Evolutionary conservation across 306 rosid species (phyloP), one percentile per base, ranked within the genome.

Genomic region (Cucumis sativus): DNA sequence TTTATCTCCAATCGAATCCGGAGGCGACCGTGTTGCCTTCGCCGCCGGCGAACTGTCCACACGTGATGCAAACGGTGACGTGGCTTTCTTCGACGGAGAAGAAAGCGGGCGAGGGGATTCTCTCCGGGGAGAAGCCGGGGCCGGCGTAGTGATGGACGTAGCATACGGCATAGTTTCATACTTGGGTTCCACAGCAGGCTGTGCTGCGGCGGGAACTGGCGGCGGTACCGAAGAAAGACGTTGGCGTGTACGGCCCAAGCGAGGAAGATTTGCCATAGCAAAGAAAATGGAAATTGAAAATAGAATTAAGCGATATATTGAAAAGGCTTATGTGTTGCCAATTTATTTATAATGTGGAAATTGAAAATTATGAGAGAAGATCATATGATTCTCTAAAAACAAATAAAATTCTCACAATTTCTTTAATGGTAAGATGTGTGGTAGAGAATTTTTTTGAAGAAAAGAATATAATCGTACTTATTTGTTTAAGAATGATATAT

Each of bases 191-290:
- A 15, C 47, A 40, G 54, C 9, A 67, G 79, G 23, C 49, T 51
- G 70, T n/a, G 67, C 3, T 16, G 84, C 64, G 15, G 64, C 28
- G 28, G 4, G 30, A 40, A 25, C 33, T 13, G 86, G 83, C 33
- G 82, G 78, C 55, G 66, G 63, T 7, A 87, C 45, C 28, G 90
- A 73, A 37, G 85, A 66, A 37, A 85, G 81, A 39, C 91, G 92
- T 28, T 85, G 80, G 89, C 95, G 88, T 37, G 91, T 81, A 75
- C 97, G 97, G 47, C 10, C 4, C 72, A 52, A 12, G 47, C 20
- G 10, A 8, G 87, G 83, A 77, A 72, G 93, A 75, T 89, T 83
- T 21, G 92, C 85, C 96, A 92, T 89, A 11, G 57, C 20, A 11
- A 20, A n/a, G 28, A 54, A 28, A 41, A 33, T 41, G 11, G 7